Base-by-base conservation (phyloP, 2,329 filamentous ascomycete genomes). In the Phaeosphaeriaceae sp. region DNA sequence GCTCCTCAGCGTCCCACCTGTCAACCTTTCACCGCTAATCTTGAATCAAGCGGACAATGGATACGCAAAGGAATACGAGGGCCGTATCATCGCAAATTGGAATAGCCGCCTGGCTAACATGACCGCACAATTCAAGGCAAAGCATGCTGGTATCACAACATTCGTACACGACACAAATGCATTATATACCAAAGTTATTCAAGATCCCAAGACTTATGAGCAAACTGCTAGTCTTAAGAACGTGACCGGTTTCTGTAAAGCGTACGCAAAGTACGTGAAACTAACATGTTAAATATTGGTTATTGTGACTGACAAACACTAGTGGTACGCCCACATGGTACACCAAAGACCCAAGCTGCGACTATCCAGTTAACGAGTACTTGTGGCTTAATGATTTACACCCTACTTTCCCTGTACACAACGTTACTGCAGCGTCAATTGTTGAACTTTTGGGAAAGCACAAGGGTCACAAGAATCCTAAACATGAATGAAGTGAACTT, bases 371-470 rank as follows among this genome's bases (percentile, higher is more conserved):
- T 2, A 81, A 87, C 61, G 72, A 87, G 70, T 87, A 87, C 64
- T 80, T 87, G 58, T 87, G 84, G 85, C 72, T 87, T 23, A 87
- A 87, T 58, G 76, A 68, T 32, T 66, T 87, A 55, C 85, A 87
- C 62, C 85, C 85, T n/a, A 87, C 84, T 0, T 84, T 81, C 63
- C 79, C 83, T 0, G 79, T 87, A 44, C 84, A 87, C 55, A 81
- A 86, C 42, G 80, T 81, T 5, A 79, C 85, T 6, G 85, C 84
- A 0, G 70, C 80, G 48, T 63, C 60, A 7, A 60, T 72, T 34
- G 64, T 52, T 1, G 44, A 66, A 46, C 53, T 62, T 17, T 37
- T 71, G 36, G 42, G 42, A n/a, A 35, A 53, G 23, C 16, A 35
- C 30, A 36, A 26, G 11, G 6, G 7, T 26, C 23, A 26, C 23